Base-by-base conservation (phyloP, 805 yeast genomes). In the Scheffersomyces amazonensis region DNA sequence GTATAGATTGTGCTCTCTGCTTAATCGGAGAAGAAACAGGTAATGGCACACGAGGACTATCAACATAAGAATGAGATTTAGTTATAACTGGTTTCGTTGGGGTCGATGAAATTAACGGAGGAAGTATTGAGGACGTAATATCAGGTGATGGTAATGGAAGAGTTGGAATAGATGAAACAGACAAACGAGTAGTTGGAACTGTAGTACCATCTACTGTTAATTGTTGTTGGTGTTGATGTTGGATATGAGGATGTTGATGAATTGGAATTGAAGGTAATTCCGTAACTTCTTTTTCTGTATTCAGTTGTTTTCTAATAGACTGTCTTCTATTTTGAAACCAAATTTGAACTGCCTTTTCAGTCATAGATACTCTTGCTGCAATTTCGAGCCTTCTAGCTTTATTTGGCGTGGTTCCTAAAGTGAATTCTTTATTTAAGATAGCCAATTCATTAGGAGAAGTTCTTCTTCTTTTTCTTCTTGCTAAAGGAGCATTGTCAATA, bases 251-350 rank as follows among this genome's bases (percentile, higher is more conserved):
- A 32, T 33, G 42, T 23, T 21, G 48, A 37, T 21, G 56, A 50
- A 8, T 44, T 3, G 67, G 68, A 10, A 69, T 65, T n/a, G 71
- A 71, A 21, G 73, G 72, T 46, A 69, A 56, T 41, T 60, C 70
- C 7, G 73, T 65, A 30, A 69, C 52, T 50, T 69, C 74, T 45
- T 53, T 64, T 34, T 68, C 73, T 12, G 50, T 38, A 30, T 46
- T 44, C 39, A 54, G 51, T 35, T 65, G 70, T 50, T 81, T 78
- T 53, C 89, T 76, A 46, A 83, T 64, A 25, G 90, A 75, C 63
- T 91, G 97, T 61, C 99, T 78, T 61, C 81, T 86, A 64, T 93
- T 93, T 66, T 93, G 99, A 66, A 93, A 93, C 99, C 99, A 93
- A 46, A 91, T 88, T 66, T 93, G 99, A 24, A 93, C 96, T 2